Evolutionary conservation across 2,329 filamentous ascomycete genomes (phyloP).

Genomic region (Fusarium fujikuroi): DNA sequence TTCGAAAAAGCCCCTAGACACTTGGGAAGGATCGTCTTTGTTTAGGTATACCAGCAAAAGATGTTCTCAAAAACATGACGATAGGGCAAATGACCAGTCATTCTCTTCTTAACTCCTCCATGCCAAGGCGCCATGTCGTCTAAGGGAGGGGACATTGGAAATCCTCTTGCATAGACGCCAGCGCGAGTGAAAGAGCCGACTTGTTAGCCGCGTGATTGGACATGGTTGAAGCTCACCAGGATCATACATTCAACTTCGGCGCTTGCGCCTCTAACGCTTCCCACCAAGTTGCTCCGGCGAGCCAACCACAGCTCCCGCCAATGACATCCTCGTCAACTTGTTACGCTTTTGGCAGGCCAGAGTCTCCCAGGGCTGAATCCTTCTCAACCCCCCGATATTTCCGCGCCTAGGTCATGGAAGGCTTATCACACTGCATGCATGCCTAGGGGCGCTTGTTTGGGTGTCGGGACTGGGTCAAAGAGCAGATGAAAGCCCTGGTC

Average conservation of each 20-base stretch:
- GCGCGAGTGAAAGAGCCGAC: slow-evolving; percentile 44
- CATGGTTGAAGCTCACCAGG: slow-evolving; percentile 27
- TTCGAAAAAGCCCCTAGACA: not conserved
- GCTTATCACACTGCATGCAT: slow-evolving; percentile 48
- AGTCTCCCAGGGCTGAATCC: slow-evolving; percentile 30
- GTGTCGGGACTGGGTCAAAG: slow-evolving; percentile 14
- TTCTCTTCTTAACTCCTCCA: slow-evolving; percentile 23
- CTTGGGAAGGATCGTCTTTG: not conserved
- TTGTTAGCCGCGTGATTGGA: slow-evolving; percentile 46
- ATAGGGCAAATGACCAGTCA: slow-evolving; percentile 14
- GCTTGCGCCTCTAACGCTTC: slow-evolving; percentile 46
- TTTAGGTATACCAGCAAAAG: not conserved
- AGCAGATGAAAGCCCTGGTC: slow-evolving; percentile 14
- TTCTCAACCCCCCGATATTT: slow-evolving; percentile 24
- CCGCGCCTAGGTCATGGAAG: slow-evolving; percentile 36
- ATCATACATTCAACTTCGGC: slow-evolving; percentile 28
- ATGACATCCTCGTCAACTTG: slow-evolving; percentile 27
- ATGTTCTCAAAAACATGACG: not conserved
- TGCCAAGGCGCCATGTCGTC: slow-evolving; percentile 21
- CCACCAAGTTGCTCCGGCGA: slow-evolving; percentile 26
- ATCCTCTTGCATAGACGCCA: slow-evolving; percentile 47
- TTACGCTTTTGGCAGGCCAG: slow-evolving; percentile 21
- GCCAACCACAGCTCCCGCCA: slow-evolving; percentile 37
- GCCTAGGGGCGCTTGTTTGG: slow-evolving; percentile 45
- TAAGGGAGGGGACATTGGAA: slow-evolving; percentile 18